Percentiles rank a stretch among this genome's conserved stretches.
Conservation (phyloP, 352 stramenopile genomes). For the Pythium phragmiticola region DNA sequence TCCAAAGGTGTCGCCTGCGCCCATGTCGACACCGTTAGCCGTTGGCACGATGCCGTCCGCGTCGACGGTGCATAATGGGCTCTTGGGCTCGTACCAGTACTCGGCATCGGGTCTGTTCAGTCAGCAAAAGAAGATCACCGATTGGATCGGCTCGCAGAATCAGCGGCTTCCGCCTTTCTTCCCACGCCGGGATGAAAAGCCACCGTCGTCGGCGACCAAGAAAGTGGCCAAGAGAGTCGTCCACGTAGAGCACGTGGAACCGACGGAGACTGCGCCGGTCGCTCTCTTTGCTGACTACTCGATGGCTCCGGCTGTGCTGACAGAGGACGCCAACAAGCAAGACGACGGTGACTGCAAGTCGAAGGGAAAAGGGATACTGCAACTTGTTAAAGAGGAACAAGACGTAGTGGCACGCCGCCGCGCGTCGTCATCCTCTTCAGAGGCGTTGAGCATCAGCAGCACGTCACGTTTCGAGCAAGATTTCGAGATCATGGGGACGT, state of each 20-base stretch:
- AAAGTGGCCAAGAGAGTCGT: constrained; percentile 13
- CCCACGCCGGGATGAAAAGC: constrained; percentile 22
- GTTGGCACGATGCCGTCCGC: constrained; percentile 9
- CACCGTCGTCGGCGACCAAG: constrained; percentile 1
- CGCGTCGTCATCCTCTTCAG: constrained; percentile 10
- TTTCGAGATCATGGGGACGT: constrained; percentile 60
- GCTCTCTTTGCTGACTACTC: constrained; percentile 24
- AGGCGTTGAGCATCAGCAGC: constrained; percentile 9
- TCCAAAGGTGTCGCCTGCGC: background rate
- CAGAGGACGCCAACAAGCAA: background rate
- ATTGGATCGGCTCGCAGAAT: constrained; percentile 47
- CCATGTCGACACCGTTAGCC: constrained; percentile 2
- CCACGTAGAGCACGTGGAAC: constrained; percentile 17
- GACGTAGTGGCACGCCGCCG: background rate
- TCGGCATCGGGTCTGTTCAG: constrained; percentile 35
- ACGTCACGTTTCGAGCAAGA: constrained; percentile 63
- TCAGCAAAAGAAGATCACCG: constrained; percentile 45
- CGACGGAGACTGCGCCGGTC: constrained; percentile 9
- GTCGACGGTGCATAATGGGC: constrained; percentile 12
- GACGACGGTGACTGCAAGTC: background rate
- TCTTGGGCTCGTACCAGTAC: constrained; percentile 28
- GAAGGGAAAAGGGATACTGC: constrained; percentile 9
- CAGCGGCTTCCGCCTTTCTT: constrained; percentile 29
- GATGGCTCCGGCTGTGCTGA: background rate
- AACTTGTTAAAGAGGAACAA: constrained; percentile 20